Evolutionary conservation across 768 basidiomycete species (phyloP), one percentile per base, ranked within the genome.

Genomic region (Boletus reticulatus): DNA sequence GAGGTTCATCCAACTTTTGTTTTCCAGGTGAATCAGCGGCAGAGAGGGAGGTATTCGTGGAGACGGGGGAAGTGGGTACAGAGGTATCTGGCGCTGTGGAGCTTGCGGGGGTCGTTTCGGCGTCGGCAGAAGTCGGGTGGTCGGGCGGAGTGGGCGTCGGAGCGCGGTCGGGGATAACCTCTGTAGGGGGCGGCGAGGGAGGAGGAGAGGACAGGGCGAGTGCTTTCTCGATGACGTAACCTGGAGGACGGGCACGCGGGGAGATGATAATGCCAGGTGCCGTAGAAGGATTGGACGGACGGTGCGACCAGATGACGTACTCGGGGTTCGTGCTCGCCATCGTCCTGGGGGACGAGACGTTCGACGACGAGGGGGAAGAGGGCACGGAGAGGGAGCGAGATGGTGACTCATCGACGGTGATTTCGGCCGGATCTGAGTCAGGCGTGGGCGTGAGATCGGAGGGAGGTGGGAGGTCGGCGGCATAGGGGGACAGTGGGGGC

Each of bases 231-330:
- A 88, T 65, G 20, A 90, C 72, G 50, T 83, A 72, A 2, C 73
- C 75, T 29, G 89, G 88, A 4, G 89, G 89, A 37, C 77, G 75
- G 4, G 87, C 85, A 20, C 64, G 70, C 0, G 84, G 78, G 2
- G 88, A 88, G 27, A 91, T 85, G 59, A 90, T 88, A 54, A 90
- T 81, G 4, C 84, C 81, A 1, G 87, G 87, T 0, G 88, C 89
- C 43, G 71, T 67, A 4, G 79, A 73, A 0, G 89, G 89, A 65
- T 89, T 74, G 3, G 76, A 71, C 0, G 89, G 89, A 24, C 87
- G 80, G n/a, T 80, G 79, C 0, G 88, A 87, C 87, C 87, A 90
- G 37, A 91, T 80, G 6, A 83, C 85, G 73, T 82, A 89, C 37
- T 73, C 72, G 11, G 72, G 34, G 43, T 24, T 11, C 24, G 44